phyloP scores from a whole-genome alignment of 225 moss, liverwort and hornwort species.

The Sphagnum tenellum region DNA sequence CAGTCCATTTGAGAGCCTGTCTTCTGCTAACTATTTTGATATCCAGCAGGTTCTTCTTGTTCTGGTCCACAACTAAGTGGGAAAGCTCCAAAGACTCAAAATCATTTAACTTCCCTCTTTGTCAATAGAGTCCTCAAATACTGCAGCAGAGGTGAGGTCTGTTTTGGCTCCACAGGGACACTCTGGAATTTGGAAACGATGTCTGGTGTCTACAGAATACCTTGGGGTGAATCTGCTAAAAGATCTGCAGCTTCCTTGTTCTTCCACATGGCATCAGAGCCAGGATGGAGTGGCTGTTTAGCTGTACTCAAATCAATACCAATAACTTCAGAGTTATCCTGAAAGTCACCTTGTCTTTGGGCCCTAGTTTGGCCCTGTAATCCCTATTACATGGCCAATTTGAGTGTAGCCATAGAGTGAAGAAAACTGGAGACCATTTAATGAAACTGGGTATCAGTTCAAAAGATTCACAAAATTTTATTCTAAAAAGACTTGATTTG shows the following conservation, averaged over 20 bases:
- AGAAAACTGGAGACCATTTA: no score
- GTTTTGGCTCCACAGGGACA: constrained; percentile 73
- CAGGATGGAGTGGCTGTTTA: no score
- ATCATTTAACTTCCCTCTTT: constrained; percentile 64
- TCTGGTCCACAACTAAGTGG: constrained; percentile 70
- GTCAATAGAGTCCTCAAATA: constrained; percentile 81
- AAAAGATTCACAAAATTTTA: no score
- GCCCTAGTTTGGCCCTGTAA: no score
- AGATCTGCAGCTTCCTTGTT: constrained; percentile 82
- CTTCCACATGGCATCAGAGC: constrained; percentile 10
- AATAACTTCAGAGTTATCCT: no score
- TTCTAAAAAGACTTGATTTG: no score
- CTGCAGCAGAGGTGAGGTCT: constrained; percentile 75
- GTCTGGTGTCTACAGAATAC: constrained; percentile 76
- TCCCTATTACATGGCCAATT: no score
- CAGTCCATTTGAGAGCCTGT: constrained; percentile 85
- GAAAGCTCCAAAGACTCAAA: constrained; percentile 86
- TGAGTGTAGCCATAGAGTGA: no score
- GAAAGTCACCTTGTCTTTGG: no score
- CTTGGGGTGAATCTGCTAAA: constrained; percentile 84
- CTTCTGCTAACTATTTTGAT: constrained; percentile 84
- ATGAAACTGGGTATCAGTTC: no score
- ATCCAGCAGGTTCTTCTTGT: constrained; percentile 80
- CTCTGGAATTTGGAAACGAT: constrained; percentile 87
- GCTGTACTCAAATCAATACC: no score